Evolutionary conservation across 139 green algal genomes (phyloP), one percentile per base, ranked within the genome.

Genomic region (Chlorella vulgaris): DNA sequence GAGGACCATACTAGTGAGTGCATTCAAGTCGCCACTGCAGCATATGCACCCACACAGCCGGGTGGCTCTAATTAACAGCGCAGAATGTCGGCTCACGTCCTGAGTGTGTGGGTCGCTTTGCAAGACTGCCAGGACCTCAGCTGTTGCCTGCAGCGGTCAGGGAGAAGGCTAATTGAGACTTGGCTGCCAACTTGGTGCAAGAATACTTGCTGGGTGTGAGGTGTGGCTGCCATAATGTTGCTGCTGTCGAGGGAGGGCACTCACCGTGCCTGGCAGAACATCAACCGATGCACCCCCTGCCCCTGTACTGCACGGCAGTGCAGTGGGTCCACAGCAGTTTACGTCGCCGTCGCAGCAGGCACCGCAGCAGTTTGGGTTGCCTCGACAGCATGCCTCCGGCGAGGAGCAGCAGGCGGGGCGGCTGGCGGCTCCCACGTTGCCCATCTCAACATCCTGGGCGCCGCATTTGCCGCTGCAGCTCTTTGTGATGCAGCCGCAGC

Each of bases 111-210:
- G 40, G 43, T 86, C 81, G 6, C 43, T 15, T 19, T 86, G 38
- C 36, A 86, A 63, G 38, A 86, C 28, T 4, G 78, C 40, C 61
- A 83, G n/a, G n/a, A 86, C 50, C 50, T 71, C 39, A 6, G 71
- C 69, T 3, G 80, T 24, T 7, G 39, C 67, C 67, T 74, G 67
- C 67, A 69, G 29, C 7, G 26, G 26, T 7, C 8, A 33, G 29
- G 0, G 3, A 31, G 28, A 8, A 22, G 29, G 4, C 5, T n/a
- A 36, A n/a, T 29, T 21, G 3, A n/a, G 4, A 29, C 60, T 8
- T 15, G 28, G 28, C 3, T n/a, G n/a, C n/a, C n/a, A n/a, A n/a
- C n/a, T n/a, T n/a, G n/a, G n/a, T n/a, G n/a, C n/a, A n/a, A n/a
- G n/a, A n/a, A n/a, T n/a, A n/a, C n/a, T n/a, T n/a, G n/a, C n/a